Evolutionary conservation across 805 yeast species (phyloP).

Genomic region (Saccharomycopsis guyanensis): DNA sequence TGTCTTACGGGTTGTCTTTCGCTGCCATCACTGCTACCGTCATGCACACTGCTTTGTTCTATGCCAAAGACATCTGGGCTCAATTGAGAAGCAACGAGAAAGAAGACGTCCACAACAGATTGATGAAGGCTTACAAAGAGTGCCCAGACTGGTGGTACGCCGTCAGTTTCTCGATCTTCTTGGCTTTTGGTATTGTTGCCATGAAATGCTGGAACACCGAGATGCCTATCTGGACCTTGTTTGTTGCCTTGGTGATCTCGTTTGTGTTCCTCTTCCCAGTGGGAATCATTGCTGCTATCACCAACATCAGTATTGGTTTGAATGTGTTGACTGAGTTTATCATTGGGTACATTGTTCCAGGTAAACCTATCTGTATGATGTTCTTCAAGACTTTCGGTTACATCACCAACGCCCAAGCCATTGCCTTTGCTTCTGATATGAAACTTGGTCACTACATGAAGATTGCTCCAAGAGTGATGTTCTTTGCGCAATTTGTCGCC

Average conservation of each 20-base stretch:
- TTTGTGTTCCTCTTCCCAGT: constrained; percentile 52
- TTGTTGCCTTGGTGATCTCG: constrained; percentile 49
- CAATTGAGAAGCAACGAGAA: constrained; percentile 34
- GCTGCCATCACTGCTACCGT: constrained; percentile 59
- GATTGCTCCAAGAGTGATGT: constrained; percentile 53
- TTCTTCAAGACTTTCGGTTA: constrained; percentile 54
- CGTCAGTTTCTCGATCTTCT: constrained; percentile 36
- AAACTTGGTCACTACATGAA: constrained; percentile 61
- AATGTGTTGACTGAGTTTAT: constrained; percentile 58
- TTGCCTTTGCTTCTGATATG: constrained; percentile 45
- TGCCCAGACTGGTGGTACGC: constrained; percentile 62
- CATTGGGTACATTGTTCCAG: constrained; percentile 59
- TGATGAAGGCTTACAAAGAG: constrained; percentile 50
- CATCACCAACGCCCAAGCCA: constrained; percentile 47
- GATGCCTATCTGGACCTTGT: constrained; percentile 52
- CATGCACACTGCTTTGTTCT: constrained; percentile 49
- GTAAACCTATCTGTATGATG: constrained; percentile 54
- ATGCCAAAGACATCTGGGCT: constrained; percentile 45
- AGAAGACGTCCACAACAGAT: constrained; percentile 45
- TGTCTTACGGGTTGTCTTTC: constrained; percentile 55
- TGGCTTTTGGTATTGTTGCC: constrained; percentile 36
- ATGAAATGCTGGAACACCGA: constrained; percentile 34
- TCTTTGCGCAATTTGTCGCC: constrained; percentile 41
- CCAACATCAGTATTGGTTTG: constrained; percentile 52
- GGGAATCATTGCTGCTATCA: constrained; percentile 53